Percentiles rank a stretch among this genome's conserved stretches.
Conservation (phyloP, 192 early-diverging fungal genomes). For the Podila horticola region DNA sequence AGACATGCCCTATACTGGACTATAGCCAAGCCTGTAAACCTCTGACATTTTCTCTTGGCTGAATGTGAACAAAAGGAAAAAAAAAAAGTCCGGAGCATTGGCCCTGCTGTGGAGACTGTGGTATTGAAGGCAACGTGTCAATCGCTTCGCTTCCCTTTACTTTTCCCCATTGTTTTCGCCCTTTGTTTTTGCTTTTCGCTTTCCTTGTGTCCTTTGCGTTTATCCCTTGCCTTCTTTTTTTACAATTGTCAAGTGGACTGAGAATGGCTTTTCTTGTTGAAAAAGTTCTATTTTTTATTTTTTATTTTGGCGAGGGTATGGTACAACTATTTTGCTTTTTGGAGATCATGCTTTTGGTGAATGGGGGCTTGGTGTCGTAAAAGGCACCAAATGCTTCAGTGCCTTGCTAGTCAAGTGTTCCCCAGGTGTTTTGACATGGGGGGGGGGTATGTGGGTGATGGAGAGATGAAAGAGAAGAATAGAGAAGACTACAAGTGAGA, state of each 20-base stretch:
- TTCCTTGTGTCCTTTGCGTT: not conserved
- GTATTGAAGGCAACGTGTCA: too few relatives aligned
- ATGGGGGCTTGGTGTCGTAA: too few relatives aligned
- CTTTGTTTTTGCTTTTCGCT: not conserved
- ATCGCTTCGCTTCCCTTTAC: too few relatives aligned
- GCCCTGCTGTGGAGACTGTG: too few relatives aligned
- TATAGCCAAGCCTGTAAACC: too few relatives aligned
- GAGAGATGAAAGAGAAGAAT: not conserved
- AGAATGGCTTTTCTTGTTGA: not conserved
- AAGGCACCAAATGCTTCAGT: not conserved
- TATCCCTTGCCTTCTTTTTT: not conserved
- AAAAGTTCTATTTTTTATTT: not conserved
- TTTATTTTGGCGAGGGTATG: not conserved
- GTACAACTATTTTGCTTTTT: slow-evolving; percentile 2
- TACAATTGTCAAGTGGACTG: not conserved
- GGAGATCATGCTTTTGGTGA: too few relatives aligned
- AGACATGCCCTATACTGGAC: too few relatives aligned
- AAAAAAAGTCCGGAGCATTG: too few relatives aligned
- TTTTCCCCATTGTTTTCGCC: not conserved
- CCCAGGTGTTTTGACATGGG: not conserved
- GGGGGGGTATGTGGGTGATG: not conserved
- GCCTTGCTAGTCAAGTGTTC: too few relatives aligned
- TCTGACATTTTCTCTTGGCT: too few relatives aligned
- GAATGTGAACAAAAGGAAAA: too few relatives aligned
- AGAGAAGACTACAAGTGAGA: not conserved